Evolutionary conservation across 371 early-diverging fungal genomes (phyloP).

Genomic region (Actinomortierella ambigua): DNA sequence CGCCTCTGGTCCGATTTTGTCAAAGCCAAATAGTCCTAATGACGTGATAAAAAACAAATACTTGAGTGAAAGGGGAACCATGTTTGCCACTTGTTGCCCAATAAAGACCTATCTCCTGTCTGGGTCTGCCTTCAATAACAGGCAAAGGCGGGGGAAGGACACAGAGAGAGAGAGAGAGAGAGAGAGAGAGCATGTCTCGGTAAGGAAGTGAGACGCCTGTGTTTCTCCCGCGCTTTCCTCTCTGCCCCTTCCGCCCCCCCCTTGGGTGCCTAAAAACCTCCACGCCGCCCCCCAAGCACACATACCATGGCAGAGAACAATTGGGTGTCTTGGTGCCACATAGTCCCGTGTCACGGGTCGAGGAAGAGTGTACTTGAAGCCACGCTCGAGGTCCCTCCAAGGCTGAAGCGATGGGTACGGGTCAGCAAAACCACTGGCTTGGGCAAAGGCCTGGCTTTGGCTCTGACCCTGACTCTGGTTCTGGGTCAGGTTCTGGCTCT

Average conservation of each 20-base stretch:
- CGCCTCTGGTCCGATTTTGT: slow-evolving; percentile 75
- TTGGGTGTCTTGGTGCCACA: slow-evolving; percentile 76
- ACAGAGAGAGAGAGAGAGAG: neutral
- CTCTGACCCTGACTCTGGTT: too few species aligned
- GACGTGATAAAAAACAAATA: neutral
- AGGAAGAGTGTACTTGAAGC: slow-evolving; percentile 24
- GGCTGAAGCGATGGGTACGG: slow-evolving; percentile 44
- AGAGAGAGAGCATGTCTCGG: neutral
- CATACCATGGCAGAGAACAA: slow-evolving; percentile 87
- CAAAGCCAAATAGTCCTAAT: slow-evolving; percentile 88
- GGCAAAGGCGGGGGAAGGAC: neutral
- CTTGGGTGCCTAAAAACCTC: neutral
- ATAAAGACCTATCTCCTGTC: neutral
- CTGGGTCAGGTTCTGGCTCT: too few species aligned
- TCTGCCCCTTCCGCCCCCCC: too few species aligned
- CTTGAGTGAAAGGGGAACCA: neutral
- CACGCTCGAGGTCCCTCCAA: slow-evolving; percentile 31
- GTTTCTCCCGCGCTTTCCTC: too few species aligned
- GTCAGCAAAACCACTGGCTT: neutral
- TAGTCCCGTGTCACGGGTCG: slow-evolving; percentile 63
- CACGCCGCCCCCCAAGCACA: neutral
- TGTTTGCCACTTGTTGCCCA: too few species aligned
- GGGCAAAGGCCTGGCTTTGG: too few species aligned
- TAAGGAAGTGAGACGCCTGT: too few species aligned
- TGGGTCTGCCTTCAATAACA: neutral